These are phyloP conservation scores for Picea engelmannii DNA, from an alignment of 83 land plant genomes.

Conservation along the genomic window DNA sequence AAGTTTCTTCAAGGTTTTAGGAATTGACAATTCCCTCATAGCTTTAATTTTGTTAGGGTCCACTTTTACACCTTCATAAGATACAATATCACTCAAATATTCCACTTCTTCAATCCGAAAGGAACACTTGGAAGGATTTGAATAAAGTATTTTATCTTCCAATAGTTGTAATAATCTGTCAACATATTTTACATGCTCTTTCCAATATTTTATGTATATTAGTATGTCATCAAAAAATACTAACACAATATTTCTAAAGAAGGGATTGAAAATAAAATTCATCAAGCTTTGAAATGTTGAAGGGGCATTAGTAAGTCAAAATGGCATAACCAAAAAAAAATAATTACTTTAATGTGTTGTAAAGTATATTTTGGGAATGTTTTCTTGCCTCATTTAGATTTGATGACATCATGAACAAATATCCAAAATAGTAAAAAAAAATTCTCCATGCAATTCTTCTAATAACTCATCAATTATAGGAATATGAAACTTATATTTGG, in stretches of 20 bases:
- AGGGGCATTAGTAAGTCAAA: conserved; percentile 17
- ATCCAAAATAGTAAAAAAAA: conserved; percentile 13
- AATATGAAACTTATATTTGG: conserved; percentile 21
- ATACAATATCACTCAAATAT: too few species aligned
- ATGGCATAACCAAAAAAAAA: conserved; percentile 16
- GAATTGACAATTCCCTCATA: too few species aligned
- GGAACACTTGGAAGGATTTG: too few species aligned
- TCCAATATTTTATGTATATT: not conserved
- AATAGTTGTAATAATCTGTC: not conserved
- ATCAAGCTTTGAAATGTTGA: conserved; percentile 18
- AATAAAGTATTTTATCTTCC: too few species aligned
- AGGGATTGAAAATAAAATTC: conserved; percentile 2
- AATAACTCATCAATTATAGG: conserved; percentile 15
- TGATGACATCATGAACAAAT: conserved; percentile 16
- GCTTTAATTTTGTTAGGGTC: too few species aligned
- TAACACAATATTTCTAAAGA: not conserved
- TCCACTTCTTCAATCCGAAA: too few species aligned
- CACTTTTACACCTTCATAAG: too few species aligned
- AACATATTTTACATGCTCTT: conserved; percentile 15
- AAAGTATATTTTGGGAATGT: conserved; percentile 9
- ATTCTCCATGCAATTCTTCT: conserved; percentile 14
- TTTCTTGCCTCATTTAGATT: not conserved
- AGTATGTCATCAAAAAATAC: conserved; percentile 27
- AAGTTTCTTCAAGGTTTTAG: too few species aligned
- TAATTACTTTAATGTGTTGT: conserved; percentile 10